Percentiles rank a stretch among this genome's conserved stretches.
Evolutionary conservation across 768 basidiomycete species (phyloP).

Genomic region (Paxillus ammoniavirescens): DNA sequence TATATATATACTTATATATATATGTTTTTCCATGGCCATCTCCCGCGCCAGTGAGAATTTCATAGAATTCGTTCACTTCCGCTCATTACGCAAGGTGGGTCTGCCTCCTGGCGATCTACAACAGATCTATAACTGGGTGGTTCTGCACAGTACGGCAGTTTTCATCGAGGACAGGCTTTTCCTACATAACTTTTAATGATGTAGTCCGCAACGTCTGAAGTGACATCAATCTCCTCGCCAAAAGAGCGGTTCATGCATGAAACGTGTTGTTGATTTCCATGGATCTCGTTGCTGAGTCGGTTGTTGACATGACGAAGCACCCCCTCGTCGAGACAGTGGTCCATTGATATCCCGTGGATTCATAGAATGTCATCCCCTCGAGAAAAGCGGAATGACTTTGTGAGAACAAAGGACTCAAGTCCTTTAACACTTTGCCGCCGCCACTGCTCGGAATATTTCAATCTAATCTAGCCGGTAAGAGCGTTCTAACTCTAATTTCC

Average conservation of each 20-base stretch:
- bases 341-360: neutral
- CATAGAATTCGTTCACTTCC: slow-evolving; percentile 23
- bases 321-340: neutral
- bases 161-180: slow-evolving; percentile 29
- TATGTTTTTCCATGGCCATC: no score
- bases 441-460: slow-evolving; percentile 19
- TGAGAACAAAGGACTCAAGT: slow-evolving; percentile 7
- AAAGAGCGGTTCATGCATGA: slow-evolving; percentile 4
- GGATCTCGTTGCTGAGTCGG: slow-evolving; percentile 1
- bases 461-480: slow-evolving; percentile 29
- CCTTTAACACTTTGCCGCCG: slow-evolving; percentile 6
- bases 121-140: no score
- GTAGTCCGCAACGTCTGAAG: slow-evolving; percentile 9
- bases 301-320: slow-evolving; percentile 22
- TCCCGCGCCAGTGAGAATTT: neutral
- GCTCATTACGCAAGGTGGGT: slow-evolving; percentile 25
- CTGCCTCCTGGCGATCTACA: slow-evolving; percentile 1
- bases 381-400: slow-evolving; percentile 7
- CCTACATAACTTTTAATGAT: slow-evolving; percentile 13
- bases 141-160: neutral
- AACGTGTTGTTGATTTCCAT: slow-evolving; percentile 9
- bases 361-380: slow-evolving; percentile 8
- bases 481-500: slow-evolving; percentile 30
- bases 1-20: no score
- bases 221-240: slow-evolving; percentile 16